A percentile compares a stretch with the other conserved stretches of the same genome.
Evolutionary conservation across 78 protist genomes (phyloP).

Genomic region (Emiliania huxleyi): DNA sequence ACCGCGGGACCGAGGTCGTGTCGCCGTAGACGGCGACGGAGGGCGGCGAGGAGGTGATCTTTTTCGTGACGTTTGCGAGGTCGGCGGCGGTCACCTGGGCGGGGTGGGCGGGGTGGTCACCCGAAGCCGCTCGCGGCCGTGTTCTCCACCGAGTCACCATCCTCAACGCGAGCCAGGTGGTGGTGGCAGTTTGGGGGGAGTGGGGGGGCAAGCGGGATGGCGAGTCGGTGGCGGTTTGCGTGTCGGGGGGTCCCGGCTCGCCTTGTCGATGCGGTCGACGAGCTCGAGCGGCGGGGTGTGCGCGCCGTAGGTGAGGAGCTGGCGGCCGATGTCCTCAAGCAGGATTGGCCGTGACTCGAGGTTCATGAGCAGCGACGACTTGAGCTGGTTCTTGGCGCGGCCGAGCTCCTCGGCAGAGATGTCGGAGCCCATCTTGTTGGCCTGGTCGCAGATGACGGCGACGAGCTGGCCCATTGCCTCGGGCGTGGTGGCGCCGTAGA

Average conservation of each 20-base stretch:
- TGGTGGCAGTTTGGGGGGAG: no score
- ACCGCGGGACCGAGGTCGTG: constrained; percentile 11
- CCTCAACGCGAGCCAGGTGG: no score
- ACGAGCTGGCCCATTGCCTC: background rate
- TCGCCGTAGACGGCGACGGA: constrained; percentile 1
- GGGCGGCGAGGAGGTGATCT: background rate
- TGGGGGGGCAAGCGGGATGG: no score
- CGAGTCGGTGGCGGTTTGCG: no score
- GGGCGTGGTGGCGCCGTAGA: constrained; percentile 10
- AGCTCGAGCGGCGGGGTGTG: background rate
- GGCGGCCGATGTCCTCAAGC: constrained; percentile 36
- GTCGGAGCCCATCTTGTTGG: background rate
- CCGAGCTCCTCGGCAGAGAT: constrained; percentile 8
- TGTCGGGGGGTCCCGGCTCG: no score
- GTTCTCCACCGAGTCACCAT: no score
- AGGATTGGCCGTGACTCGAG: constrained; percentile 30
- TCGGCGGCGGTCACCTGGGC: background rate
- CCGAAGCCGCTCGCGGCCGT: no score
- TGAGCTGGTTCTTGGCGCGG: constrained; percentile 55
- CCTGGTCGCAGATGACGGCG: background rate
- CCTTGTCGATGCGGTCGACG: background rate
- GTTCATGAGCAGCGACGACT: constrained; percentile 43
- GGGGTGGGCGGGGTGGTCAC: no score
- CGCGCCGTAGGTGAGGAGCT: background rate
- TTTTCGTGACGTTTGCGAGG: background rate